Evolutionary conservation across 129 eudicot genomes (phyloP).

Genomic region (Erigeron canadensis): DNA sequence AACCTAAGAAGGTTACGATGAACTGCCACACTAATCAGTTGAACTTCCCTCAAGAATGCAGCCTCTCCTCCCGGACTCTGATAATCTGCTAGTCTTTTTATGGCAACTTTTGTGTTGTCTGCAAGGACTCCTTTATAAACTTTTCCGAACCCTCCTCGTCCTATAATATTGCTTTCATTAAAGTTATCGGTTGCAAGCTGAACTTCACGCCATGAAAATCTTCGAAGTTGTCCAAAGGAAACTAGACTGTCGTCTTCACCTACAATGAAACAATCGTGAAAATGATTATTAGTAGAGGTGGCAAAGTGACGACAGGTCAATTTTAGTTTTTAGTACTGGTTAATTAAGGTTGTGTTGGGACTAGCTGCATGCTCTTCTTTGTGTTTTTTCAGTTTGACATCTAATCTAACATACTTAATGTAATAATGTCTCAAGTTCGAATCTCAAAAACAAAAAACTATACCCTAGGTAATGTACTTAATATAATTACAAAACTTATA

Average conservation of each 20-base stretch:
- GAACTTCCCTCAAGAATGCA: constrained; percentile 84
- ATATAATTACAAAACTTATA: too few relatives aligned
- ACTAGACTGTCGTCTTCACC: constrained; percentile 75
- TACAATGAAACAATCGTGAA: constrained; percentile 18
- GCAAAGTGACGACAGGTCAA: neutral
- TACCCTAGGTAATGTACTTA: too few relatives aligned
- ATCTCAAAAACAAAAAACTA: too few relatives aligned
- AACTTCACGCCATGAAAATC: constrained; percentile 89
- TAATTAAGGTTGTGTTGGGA: neutral
- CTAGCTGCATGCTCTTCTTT: too few relatives aligned
- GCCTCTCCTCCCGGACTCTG: constrained; percentile 92
- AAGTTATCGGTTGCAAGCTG: constrained; percentile 88
- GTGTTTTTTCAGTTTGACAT: too few relatives aligned
- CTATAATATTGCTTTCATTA: constrained; percentile 68
- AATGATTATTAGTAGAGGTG: neutral
- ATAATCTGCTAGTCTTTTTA: constrained; percentile 74
- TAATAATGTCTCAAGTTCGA: too few relatives aligned
- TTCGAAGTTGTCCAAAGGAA: constrained; percentile 79
- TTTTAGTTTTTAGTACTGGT: neutral
- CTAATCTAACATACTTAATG: too few relatives aligned
- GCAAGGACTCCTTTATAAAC: constrained; percentile 74
- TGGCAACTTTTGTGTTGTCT: constrained; percentile 78
- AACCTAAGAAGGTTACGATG: constrained; percentile 77
- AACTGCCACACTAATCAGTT: constrained; percentile 93
- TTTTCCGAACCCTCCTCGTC: constrained; percentile 92